Evolutionary conservation across 495 filamentous ascomycete genomes (phyloP), one percentile per base, ranked within the genome.

Genomic region (Emericellopsis terricola): DNA sequence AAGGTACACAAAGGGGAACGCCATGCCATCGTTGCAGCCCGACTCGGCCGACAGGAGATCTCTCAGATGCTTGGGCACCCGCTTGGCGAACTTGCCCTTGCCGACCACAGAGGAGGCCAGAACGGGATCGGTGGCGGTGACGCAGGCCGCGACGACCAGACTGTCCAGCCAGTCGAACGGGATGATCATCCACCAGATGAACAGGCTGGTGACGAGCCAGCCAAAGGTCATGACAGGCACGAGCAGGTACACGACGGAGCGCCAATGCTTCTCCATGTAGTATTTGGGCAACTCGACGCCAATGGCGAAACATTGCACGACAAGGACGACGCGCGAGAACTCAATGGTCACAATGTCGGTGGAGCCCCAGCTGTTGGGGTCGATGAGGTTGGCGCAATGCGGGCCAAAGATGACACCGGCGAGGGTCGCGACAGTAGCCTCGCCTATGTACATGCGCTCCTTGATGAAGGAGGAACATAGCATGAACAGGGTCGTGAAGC

Each of bases 1-100:
- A 11, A 96, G 67, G 52, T 96, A 99, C 49, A 99, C 76, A 57
- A 99, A 99, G 5, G 91, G 91, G 56, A 99, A 99, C 13, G 91
- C 89, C 91, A 96, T 96, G 55, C 91, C 91, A 52, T 99, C 91
- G 60, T 99, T 99, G 64, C 91, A 99, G 16, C 91, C 91, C 1
- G 91, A 96, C 54, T 99, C 91, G 38, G 87, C 87, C 10, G 91
- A 96, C 20, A 99, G 66, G 9, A 99, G 42, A 53, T 99, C 91
- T 58, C 91, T 71, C 53, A 99, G 60, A 71, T 96, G 91, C 59
- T 91, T 94, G 14, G 91, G 91, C 15, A 99, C 84, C 38, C 91
- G 71, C 54, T 91, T 93, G 30, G 91, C 87, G 46, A 99, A 99
- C 51, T 94, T 96, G 45, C 91, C 91, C 57, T 94, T 96, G 49